These are phyloP conservation scores for Globomyces pollinis-pini DNA, from an alignment of 192 early-diverging fungal species.

Conservation along the genomic window DNA sequence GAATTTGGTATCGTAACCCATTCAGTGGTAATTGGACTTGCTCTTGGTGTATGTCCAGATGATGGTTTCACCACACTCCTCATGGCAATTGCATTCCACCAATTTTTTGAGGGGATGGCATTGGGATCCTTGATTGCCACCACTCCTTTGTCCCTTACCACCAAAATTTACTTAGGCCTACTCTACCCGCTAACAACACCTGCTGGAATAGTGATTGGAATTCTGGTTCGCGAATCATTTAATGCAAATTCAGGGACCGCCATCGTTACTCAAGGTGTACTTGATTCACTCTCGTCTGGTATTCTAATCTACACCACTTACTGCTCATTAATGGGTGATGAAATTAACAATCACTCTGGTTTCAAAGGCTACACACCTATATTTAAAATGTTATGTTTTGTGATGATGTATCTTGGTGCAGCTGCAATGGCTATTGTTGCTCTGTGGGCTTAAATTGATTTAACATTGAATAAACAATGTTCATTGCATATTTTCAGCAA, in stretches of 20 bases:
- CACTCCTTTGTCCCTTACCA: not conserved
- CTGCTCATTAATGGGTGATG: not conserved
- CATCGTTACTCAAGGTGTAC: not conserved
- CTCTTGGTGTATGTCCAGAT: slow-evolving; percentile 21
- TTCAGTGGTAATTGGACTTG: slow-evolving; percentile 41
- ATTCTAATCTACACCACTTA: not conserved
- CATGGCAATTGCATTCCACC: slow-evolving; percentile 37
- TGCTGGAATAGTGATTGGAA: not conserved
- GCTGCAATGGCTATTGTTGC: slow-evolving; percentile 7
- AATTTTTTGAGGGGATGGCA: slow-evolving; percentile 36
- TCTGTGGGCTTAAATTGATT: slow-evolving; percentile 7
- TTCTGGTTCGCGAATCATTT: not conserved
- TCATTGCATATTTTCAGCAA: too few relatives aligned
- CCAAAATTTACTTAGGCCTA: not conserved
- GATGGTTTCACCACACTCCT: slow-evolving; percentile 26
- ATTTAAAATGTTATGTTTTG: not conserved
- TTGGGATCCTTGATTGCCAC: slow-evolving; percentile 21
- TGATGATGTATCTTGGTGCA: slow-evolving; percentile 14
- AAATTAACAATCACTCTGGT: not conserved
- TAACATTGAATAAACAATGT: too few relatives aligned
- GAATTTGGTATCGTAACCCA: slow-evolving; percentile 35
- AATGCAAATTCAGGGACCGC: not conserved
- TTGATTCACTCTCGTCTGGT: not conserved
- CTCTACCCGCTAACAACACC: not conserved
- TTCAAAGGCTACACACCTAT: not conserved